Conservation (phyloP, 2,329 filamentous ascomycete species). For the Monilinia fructigena region DNA sequence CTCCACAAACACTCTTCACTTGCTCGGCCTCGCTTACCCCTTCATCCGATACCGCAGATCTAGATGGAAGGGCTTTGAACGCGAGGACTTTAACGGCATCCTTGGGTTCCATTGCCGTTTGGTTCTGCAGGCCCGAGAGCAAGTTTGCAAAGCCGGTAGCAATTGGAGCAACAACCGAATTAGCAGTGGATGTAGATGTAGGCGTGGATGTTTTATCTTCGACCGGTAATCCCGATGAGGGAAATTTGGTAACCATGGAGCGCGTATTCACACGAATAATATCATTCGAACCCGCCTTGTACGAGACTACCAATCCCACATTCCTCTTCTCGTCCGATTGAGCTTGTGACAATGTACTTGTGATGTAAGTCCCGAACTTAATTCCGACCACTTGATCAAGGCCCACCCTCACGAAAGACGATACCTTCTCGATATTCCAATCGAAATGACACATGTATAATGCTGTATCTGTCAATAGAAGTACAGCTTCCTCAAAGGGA, state of each 20-base stretch:
- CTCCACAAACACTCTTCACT: constrained; percentile 26
- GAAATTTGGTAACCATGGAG: constrained; percentile 60
- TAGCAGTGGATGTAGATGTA: constrained; percentile 19
- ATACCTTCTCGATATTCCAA: constrained; percentile 93
- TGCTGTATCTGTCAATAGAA: constrained; percentile 80
- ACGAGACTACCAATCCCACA: constrained; percentile 78
- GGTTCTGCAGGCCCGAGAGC: constrained; percentile 17
- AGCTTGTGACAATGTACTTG: constrained; percentile 74
- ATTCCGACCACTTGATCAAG: constrained; percentile 71
- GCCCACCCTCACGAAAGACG: constrained; percentile 83
- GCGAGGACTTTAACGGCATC: constrained; percentile 46
- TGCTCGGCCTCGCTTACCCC: constrained; percentile 38
- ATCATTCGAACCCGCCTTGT: constrained; percentile 68
- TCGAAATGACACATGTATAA: constrained; percentile 90
- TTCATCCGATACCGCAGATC: constrained; percentile 42
- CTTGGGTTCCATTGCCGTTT: constrained; percentile 12
- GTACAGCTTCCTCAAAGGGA: constrained; percentile 83
- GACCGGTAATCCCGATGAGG: constrained; percentile 35
- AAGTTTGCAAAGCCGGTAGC: constrained; percentile 21
- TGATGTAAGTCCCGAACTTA: constrained; percentile 84
- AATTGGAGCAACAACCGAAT: constrained; percentile 27
- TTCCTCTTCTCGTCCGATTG: constrained; percentile 79
- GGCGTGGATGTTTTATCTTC: constrained; percentile 29
- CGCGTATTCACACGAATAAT: constrained; percentile 81
- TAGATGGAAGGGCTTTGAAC: constrained; percentile 55